These are phyloP conservation scores for Jacaranda mimosifolia DNA, from an alignment of 257 asterid species.

Conservation along the genomic window DNA sequence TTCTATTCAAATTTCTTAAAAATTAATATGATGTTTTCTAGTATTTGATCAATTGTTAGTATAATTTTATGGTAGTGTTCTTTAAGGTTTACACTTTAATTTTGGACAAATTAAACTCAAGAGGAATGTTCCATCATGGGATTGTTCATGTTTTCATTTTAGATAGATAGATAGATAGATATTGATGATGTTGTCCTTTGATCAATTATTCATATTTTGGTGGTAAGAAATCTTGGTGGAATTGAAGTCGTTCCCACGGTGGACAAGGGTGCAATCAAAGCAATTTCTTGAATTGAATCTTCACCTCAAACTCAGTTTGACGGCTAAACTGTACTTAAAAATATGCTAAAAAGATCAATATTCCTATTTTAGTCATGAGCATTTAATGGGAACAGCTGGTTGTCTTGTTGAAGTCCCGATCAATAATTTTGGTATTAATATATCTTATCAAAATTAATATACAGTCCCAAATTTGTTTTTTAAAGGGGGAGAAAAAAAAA, in stretches of 20 bases:
- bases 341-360: background rate
- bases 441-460: too few species aligned
- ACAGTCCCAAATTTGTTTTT: background rate
- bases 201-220: conserved; percentile 1
- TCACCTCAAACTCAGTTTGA: background rate
- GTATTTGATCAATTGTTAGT: background rate
- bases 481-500: background rate
- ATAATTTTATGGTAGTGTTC: background rate
- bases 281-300: background rate
- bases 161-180: too few species aligned
- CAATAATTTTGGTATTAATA: too few species aligned
- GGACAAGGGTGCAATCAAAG: background rate
- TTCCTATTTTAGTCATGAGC: background rate
- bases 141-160: background rate
- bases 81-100: conserved; percentile 21
- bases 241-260: background rate
- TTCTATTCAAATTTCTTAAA: conserved; percentile 25
- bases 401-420: background rate
- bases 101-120: conserved; percentile 9
- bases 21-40: background rate
- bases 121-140: conserved; percentile 21
- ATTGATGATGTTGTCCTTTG: conserved; percentile 7
- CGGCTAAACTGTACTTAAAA: background rate
- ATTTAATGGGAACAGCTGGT: background rate
- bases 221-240: background rate